A percentile compares a stretch with the other conserved stretches of the same genome.
These are phyloP conservation scores for Fusarium compactum DNA, from an alignment of 2,329 filamentous ascomycete species.

Conservation along the genomic window DNA sequence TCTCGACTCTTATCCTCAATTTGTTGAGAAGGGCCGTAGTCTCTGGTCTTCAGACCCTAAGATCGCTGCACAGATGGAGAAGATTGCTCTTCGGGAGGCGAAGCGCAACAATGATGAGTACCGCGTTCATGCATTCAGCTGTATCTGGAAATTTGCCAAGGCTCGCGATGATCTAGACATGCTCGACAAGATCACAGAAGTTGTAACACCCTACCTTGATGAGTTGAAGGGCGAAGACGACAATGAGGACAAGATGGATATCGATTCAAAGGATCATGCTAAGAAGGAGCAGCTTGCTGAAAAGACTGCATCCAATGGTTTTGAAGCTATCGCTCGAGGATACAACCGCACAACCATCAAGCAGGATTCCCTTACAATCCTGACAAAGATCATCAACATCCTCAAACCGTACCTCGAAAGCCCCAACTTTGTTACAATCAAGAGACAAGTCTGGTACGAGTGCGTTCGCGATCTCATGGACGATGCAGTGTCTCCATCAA, in stretches of 20 bases:
- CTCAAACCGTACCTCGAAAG: conserved; percentile 58
- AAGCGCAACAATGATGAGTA: conserved; percentile 92
- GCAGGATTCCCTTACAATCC: conserved; percentile 52
- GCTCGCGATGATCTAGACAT: conserved; percentile 77
- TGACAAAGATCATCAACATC: conserved; percentile 55
- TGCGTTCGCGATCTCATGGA: conserved; percentile 62
- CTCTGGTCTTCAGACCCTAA: conserved; percentile 66
- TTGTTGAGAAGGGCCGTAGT: conserved; percentile 73
- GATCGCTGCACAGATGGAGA: conserved; percentile 76
- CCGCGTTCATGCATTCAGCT: conserved; percentile 78
- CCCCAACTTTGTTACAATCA: conserved; percentile 56
- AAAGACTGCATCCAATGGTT: conserved; percentile 61
- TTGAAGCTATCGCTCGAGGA: conserved; percentile 64
- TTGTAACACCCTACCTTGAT: conserved; percentile 73
- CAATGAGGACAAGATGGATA: conserved; percentile 76
- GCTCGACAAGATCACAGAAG: conserved; percentile 72
- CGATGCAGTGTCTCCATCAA: conserved; percentile 50
- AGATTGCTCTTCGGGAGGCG: conserved; percentile 86
- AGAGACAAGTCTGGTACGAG: conserved; percentile 66
- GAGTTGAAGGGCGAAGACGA: conserved; percentile 67
- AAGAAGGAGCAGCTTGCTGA: conserved; percentile 56
- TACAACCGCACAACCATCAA: conserved; percentile 59
- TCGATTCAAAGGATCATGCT: conserved; percentile 61
- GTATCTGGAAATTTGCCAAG: conserved; percentile 78
- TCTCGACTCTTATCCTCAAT: conserved; percentile 81